These are phyloP conservation scores for Rhodotorula mucilaginosa DNA, from an alignment of 1,284 basidiomycete genomes.

Conservation along the genomic window DNA sequence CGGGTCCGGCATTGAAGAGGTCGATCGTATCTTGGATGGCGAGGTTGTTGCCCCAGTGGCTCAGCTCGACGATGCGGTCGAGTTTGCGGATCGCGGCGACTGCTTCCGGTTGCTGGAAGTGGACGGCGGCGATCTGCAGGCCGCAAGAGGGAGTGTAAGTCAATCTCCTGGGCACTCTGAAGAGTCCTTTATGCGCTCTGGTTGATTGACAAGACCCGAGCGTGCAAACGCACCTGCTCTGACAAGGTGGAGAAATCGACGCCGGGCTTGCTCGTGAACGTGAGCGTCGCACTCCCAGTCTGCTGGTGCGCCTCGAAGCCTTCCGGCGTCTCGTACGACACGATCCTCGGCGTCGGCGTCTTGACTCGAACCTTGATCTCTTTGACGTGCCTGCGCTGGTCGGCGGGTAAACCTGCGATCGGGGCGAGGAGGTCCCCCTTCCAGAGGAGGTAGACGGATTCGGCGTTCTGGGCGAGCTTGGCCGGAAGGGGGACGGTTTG, in stretches of 20 bases:
- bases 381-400: slow-evolving; percentile 36
- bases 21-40: slow-evolving; percentile 86
- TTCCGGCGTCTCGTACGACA: slow-evolving; percentile 26
- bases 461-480: slow-evolving; percentile 41
- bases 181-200: not conserved
- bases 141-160: not conserved
- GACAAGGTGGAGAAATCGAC: not conserved
- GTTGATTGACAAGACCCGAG: too few relatives aligned
- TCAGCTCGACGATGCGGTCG: slow-evolving; percentile 79
- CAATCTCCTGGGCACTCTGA: not conserved
- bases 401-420: slow-evolving; percentile 32
- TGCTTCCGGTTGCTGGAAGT: slow-evolving; percentile 77
- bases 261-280: slow-evolving; percentile 30
- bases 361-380: slow-evolving; percentile 37
- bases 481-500: slow-evolving; percentile 23
- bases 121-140: slow-evolving; percentile 62
- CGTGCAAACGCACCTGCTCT: not conserved
- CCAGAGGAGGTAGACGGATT: slow-evolving; percentile 34
- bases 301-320: slow-evolving; percentile 33
- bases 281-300: slow-evolving; percentile 36
- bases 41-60: slow-evolving; percentile 93
- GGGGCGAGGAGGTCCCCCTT: slow-evolving; percentile 32
- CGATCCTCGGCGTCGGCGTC: slow-evolving; percentile 31
- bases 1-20: slow-evolving; percentile 81
- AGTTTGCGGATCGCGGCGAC: slow-evolving; percentile 72